Conservation (phyloP, 1,284 basidiomycete species). For the Vanrija humicola region DNA sequence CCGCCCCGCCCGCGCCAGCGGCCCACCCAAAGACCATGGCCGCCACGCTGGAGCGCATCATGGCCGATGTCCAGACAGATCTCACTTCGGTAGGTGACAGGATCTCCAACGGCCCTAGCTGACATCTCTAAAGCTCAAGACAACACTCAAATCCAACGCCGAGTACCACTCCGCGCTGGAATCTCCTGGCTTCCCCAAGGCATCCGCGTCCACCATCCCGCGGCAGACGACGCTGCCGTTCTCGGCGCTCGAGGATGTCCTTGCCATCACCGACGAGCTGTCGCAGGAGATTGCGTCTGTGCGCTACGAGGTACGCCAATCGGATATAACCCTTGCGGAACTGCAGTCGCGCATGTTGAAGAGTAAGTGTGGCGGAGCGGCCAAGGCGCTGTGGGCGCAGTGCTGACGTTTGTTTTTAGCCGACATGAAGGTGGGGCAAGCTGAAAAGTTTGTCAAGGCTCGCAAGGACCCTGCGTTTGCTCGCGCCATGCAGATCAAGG, state of each 20-base stretch:
- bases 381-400: neutral
- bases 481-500: constrained; percentile 50
- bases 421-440: constrained; percentile 51
- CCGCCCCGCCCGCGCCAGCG: constrained; percentile 33
- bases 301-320: constrained; percentile 20
- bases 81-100: constrained; percentile 26
- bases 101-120: constrained; percentile 1
- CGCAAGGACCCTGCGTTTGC: constrained; percentile 51
- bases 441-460: constrained; percentile 52
- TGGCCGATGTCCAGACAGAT: constrained; percentile 45
- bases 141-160: constrained; percentile 29
- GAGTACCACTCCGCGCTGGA: constrained; percentile 29
- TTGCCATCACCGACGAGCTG: constrained; percentile 24
- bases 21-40: constrained; percentile 24
- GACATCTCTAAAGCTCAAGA: constrained; percentile 33
- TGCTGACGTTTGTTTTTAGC: constrained; percentile 28
- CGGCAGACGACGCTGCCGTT: constrained; percentile 35
- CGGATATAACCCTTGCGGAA: constrained; percentile 44
- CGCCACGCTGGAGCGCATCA: constrained; percentile 35
- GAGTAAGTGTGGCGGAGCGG: constrained; percentile 36
- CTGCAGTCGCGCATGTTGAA: constrained; percentile 51
- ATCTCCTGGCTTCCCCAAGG: constrained; percentile 13
- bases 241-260: constrained; percentile 31
- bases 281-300: constrained; percentile 30
- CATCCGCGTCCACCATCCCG: constrained; percentile 17